Evolutionary conservation across 2,329 filamentous ascomycete genomes (phyloP).

Genomic region (Uncinocarpus reesii): DNA sequence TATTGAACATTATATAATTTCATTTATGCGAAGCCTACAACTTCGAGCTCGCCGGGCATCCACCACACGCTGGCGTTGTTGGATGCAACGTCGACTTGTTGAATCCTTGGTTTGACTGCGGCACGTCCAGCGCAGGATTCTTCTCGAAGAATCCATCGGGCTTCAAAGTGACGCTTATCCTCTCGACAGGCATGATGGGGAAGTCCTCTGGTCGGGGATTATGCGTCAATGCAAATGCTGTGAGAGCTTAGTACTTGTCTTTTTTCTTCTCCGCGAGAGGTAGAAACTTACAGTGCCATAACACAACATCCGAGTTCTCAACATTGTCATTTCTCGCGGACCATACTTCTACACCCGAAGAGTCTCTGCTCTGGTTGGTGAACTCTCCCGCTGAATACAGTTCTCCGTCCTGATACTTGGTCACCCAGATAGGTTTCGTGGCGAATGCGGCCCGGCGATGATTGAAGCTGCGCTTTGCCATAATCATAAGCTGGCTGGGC

Average conservation of each 20-base stretch:
- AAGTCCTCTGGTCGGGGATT: slow-evolving; percentile 56
- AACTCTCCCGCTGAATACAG: slow-evolving; percentile 47
- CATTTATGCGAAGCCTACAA: slow-evolving; percentile 2
- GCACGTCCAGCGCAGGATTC: slow-evolving; percentile 42
- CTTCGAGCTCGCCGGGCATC: slow-evolving; percentile 6
- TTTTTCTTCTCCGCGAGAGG: too few species aligned
- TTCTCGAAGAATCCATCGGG: slow-evolving; percentile 45
- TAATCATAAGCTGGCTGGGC: slow-evolving; percentile 50
- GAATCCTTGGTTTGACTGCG: slow-evolving; percentile 33
- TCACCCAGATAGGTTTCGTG: slow-evolving; percentile 47
- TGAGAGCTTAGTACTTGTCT: too few species aligned
- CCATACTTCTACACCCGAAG: slow-evolving; percentile 46
- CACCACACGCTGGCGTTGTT: neutral
- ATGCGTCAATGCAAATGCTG: slow-evolving; percentile 50
- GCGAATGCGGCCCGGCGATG: slow-evolving; percentile 45
- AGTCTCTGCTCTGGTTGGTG: slow-evolving; percentile 48
- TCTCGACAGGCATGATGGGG: slow-evolving; percentile 57
- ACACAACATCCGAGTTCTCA: slow-evolving; percentile 37
- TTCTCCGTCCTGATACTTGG: slow-evolving; percentile 45
- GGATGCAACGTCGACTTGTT: slow-evolving; percentile 33
- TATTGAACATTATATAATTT: too few species aligned
- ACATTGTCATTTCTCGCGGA: slow-evolving; percentile 39
- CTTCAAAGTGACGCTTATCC: slow-evolving; percentile 40
- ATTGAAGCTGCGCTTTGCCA: slow-evolving; percentile 40
- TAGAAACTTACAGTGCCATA: slow-evolving; percentile 31